These are phyloP conservation scores for Kitagawia praeruptora DNA, from an alignment of 129 eudicot species.

Conservation along the genomic window DNA sequence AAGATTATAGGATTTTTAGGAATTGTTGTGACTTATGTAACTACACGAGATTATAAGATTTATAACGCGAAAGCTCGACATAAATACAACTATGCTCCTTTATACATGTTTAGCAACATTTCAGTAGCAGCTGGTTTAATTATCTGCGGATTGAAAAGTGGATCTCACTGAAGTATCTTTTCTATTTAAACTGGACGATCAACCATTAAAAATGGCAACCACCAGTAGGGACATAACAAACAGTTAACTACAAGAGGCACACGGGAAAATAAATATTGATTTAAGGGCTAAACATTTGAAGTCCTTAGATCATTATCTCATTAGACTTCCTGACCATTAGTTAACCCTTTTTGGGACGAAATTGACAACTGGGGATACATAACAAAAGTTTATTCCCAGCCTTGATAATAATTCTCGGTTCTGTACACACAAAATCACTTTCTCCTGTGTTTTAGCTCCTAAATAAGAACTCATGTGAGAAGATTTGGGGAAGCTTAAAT, in stretches of 20 bases:
- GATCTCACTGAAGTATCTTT: neutral
- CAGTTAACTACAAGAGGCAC: slow-evolving; percentile 1
- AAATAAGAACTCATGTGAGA: no score
- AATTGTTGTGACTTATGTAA: no score
- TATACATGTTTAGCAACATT: neutral
- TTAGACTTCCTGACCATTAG: neutral
- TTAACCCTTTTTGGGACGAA: neutral
- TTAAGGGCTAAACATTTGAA: neutral
- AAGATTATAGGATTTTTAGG: no score
- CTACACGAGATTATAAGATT: no score
- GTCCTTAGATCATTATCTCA: neutral
- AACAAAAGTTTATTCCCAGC: no score
- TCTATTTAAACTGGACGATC: slow-evolving; percentile 7
- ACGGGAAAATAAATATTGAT: neutral
- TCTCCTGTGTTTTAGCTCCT: no score
- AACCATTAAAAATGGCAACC: slow-evolving; percentile 13
- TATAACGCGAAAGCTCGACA: no score
- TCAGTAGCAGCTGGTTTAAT: neutral
- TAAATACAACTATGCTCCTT: no score
- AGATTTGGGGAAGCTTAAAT: no score
- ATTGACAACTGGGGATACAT: neutral
- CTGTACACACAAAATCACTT: no score
- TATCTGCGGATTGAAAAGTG: neutral
- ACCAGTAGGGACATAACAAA: slow-evolving; percentile 6
- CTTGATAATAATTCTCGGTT: no score